Evolutionary conservation across 257 asterid species (phyloP).

Genomic region (Nicotiana tabacum): DNA sequence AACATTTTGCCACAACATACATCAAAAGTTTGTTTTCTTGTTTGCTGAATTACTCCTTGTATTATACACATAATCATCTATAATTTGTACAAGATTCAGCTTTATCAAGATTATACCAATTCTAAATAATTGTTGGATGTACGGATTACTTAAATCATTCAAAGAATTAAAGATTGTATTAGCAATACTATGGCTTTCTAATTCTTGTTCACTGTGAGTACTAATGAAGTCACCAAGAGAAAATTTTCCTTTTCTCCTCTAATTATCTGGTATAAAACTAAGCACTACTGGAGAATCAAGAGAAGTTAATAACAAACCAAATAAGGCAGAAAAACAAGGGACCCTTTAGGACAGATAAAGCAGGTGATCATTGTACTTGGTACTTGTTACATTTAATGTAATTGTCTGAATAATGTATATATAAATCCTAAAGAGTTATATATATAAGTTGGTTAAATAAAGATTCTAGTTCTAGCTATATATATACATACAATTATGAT

Average conservation of each 20-base stretch:
- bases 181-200: too few species aligned
- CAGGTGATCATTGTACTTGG: constrained; percentile 15
- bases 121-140: neutral
- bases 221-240: neutral
- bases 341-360: neutral
- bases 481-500: neutral
- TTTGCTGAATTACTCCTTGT: neutral
- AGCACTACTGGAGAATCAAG: neutral
- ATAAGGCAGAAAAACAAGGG: neutral
- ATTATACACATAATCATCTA: neutral
- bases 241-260: neutral
- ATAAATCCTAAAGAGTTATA: neutral
- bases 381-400: constrained; percentile 1
- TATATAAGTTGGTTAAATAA: neutral
- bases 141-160: neutral
- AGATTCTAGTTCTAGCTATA: neutral
- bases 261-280: neutral
- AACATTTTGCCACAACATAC: neutral
- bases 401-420: neutral
- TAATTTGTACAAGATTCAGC: neutral
- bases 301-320: neutral
- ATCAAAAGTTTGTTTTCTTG: neutral
- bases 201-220: too few species aligned
- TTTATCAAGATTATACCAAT: neutral
- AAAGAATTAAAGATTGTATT: neutral